Evolutionary conservation across 371 early-diverging fungal genomes (phyloP).

Genomic region (Globomyces sp.): DNA sequence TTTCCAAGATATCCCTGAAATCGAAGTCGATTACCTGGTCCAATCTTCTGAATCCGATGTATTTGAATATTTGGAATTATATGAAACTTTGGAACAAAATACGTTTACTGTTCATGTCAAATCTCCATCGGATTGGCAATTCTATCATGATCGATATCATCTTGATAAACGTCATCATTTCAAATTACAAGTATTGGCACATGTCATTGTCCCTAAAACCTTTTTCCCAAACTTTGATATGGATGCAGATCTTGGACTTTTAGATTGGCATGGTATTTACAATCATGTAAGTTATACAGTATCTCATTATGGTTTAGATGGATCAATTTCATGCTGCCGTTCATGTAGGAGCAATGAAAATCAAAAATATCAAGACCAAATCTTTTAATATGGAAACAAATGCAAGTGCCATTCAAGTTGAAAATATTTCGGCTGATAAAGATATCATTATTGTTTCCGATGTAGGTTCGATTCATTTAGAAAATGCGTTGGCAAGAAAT

Average conservation of each 20-base stretch:
- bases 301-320: neutral
- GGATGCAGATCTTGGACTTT: constrained; percentile 2
- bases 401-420: neutral
- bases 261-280: neutral
- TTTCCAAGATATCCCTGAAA: neutral
- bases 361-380: neutral
- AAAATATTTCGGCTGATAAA: neutral
- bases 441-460: neutral
- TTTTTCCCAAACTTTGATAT: constrained; percentile 1
- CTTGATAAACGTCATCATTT: neutral
- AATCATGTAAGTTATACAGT: neutral
- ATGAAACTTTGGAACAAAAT: neutral
- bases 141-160: neutral
- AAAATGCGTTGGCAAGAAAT: neutral
- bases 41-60: constrained; percentile 2
- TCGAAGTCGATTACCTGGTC: constrained; percentile 8
- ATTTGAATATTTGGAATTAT: neutral
- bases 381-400: constrained; percentile 7
- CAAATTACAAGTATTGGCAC: constrained; percentile 2
- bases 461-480: neutral
- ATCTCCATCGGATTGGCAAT: neutral
- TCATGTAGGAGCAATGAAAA: neutral
- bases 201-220: constrained; percentile 3
- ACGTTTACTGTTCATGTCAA: constrained; percentile 3
- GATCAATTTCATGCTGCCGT: neutral